Conservation (phyloP, 169 alveolate genomes). For the Pseudocohnilembus persalinus region DNA sequence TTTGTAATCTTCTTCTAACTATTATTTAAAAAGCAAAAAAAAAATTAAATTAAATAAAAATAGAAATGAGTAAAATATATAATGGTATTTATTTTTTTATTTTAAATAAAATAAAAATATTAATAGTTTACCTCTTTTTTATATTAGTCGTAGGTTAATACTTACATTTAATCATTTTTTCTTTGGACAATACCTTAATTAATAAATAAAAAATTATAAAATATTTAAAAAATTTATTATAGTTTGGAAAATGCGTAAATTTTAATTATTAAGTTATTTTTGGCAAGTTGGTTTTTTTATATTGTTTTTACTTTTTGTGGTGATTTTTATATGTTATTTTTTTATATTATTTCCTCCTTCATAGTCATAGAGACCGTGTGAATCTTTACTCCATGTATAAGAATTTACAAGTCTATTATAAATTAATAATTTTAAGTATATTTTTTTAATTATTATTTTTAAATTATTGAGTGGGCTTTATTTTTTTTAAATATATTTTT, state of each 20-base stretch:
- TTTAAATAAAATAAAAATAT: too few relatives aligned
- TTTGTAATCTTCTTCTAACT: not conserved
- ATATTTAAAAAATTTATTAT: slow-evolving; percentile 16
- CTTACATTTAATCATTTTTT: not conserved
- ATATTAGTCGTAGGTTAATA: too few relatives aligned
- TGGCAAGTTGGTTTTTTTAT: too few relatives aligned
- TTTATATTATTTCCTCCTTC: slow-evolving; percentile 41
- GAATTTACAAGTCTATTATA: slow-evolving; percentile 31
- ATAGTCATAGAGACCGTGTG: slow-evolving; percentile 60
- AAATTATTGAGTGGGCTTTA: not conserved
- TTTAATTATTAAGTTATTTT: not conserved
- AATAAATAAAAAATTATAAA: slow-evolving; percentile 6
- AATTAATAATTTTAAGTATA: too few relatives aligned
- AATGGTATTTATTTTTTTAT: too few relatives aligned
- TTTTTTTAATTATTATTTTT: too few relatives aligned
- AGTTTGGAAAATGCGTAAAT: not conserved
- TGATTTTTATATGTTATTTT: slow-evolving; percentile 15
- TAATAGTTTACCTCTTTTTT: too few relatives aligned
- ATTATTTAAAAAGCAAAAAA: too few relatives aligned
- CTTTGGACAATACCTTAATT: not conserved
- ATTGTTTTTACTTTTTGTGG: not conserved
- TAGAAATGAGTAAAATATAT: too few relatives aligned
- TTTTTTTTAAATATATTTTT: too few relatives aligned
- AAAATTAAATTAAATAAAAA: too few relatives aligned
- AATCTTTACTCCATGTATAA: slow-evolving; percentile 54